These are phyloP conservation scores for Medakamo hakoo DNA, from an alignment of 139 green algal genomes.

Conservation along the genomic window DNA sequence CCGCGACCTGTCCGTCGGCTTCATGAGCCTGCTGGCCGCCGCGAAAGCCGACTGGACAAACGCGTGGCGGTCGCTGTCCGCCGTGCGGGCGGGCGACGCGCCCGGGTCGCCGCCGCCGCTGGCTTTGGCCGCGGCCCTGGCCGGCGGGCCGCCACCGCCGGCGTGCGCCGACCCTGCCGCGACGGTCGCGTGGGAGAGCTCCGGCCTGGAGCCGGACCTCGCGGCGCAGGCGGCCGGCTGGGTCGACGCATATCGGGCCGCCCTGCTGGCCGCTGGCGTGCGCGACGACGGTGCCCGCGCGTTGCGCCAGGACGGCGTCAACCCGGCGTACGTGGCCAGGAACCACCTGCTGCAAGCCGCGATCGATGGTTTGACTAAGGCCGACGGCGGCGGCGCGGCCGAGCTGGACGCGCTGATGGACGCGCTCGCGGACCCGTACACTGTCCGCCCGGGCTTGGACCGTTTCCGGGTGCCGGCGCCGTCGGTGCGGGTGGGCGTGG, in stretches of 20 bases:
- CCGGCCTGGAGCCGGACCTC: slow-evolving; percentile 11
- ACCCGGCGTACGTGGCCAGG: slow-evolving; percentile 60
- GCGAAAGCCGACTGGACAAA: slow-evolving; percentile 1
- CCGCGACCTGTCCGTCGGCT: slow-evolving; percentile 15
- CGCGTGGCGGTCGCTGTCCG: neutral
- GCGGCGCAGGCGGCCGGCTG: slow-evolving; percentile 35
- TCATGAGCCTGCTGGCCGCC: slow-evolving; percentile 6
- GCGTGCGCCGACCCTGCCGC: neutral
- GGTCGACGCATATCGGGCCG: slow-evolving; percentile 30
- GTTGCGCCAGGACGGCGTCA: slow-evolving; percentile 32
- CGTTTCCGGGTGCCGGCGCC: slow-evolving; percentile 33
- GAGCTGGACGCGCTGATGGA: slow-evolving; percentile 14
- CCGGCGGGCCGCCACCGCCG: neutral
- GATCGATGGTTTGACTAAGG: slow-evolving; percentile 25
- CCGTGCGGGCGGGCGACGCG: neutral
- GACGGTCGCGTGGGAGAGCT: neutral
- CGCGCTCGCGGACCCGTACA: slow-evolving; percentile 35
- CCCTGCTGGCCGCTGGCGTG: slow-evolving; percentile 30
- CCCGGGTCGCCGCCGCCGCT: slow-evolving; percentile 2
- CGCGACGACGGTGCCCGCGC: slow-evolving; percentile 19
- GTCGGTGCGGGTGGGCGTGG: slow-evolving; percentile 46
- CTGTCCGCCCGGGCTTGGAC: slow-evolving; percentile 34
- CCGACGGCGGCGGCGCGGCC: neutral
- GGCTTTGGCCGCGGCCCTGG: slow-evolving; percentile 12
- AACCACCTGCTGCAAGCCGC: slow-evolving; percentile 69